Evolutionary conservation across 495 filamentous ascomycete species (phyloP), one percentile per base, ranked within the genome.

Genomic region (Annulohypoxylon stygium): DNA sequence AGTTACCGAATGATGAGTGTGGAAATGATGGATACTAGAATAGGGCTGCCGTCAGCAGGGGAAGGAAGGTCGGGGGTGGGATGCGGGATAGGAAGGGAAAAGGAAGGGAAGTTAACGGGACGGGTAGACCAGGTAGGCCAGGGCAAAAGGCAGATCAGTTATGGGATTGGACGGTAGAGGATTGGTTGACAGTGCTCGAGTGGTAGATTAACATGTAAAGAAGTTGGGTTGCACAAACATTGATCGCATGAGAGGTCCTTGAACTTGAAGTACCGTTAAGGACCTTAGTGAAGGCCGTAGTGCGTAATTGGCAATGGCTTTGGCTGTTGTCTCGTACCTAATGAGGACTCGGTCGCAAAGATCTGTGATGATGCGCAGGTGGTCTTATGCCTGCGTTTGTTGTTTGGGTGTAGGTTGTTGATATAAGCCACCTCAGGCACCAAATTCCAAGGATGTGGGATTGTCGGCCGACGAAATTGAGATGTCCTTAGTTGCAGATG

Each of bases 151-250:
- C 50, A 51, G 64, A 37, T 64, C 55, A 60, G 69, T 37, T 51
- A 63, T 39, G 39, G 58, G 51, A 67, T 48, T 47, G 63, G 57
- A 70, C 41, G 47, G 23, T n/a, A 62, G 50, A 62, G 66, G 66
- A 69, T 69, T 62, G 66, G 66, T 55, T 50, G 43, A 41, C 33
- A 61, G 11, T 39, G 33, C 6, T 58, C 62, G 53, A 47, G n/a
- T 53, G 43, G 30, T 45, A 66, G 25, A 25, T 63, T 39, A 41
- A 48, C 39, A 55, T 43, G 37, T 50, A 50, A 50, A 69, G 23
- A 57, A 69, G 73, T 75, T 62, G 69, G 69, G 73, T 75, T 72
- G 73, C 69, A 75, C 67, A 63, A 61, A 75, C 72, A 70, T 54
- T 54, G 50, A 62, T 67, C 25, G 63, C 53, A 70, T 57, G 58